Evolutionary conservation across 1,139 yeast genomes (phyloP), one percentile per base, ranked within the genome.

Genomic region (Groenewaldozyma sp.): DNA sequence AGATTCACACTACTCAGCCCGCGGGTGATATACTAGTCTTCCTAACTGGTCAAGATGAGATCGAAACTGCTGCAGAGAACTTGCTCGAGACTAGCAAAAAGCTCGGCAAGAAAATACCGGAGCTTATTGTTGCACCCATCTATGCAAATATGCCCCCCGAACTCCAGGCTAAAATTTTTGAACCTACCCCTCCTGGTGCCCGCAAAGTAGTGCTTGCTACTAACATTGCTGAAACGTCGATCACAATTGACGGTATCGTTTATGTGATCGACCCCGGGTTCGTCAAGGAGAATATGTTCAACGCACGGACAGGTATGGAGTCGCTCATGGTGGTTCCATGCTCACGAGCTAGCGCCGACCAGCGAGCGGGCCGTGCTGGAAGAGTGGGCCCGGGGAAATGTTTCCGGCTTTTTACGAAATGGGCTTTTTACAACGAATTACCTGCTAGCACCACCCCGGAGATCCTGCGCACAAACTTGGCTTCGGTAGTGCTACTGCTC

Each of bases 331-430:
- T 86, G 1, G 76, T 76, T 0, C 91, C 95, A 0, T 86, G 95
- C 49, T 88, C 97, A 0, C 73, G 82, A 46, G 98, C 98, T 0
- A 84, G 94, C 27, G 96, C 96, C 0, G 88, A 87, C 49, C 99
- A 91, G 63, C 67, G 99, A 46, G 93, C 95, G 1, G 98, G 98
- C 42, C 74, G 98, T 63, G 98, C 97, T 0, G 98, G 98, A 5
- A 78, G 98, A 65, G 83, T 87, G 4, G 95, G 95, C 0, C 94
- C 97, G 0, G 98, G 98, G 0, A 87, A 86, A 57, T 91, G 98
- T 57, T 93, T 80, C 56, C 63, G 98, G 36, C 64, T 93, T 19
- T 91, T 74, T 56, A 88, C 98, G 0, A 87, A 84, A 56, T 78
- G 91, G 78, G 79, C 95, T 0, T 91, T 77, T 54, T 68, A 73